Percentiles rank a stretch among this genome's conserved stretches.
Evolutionary conservation across 768 basidiomycete species (phyloP).

Genomic region (Royoungia palumana): DNA sequence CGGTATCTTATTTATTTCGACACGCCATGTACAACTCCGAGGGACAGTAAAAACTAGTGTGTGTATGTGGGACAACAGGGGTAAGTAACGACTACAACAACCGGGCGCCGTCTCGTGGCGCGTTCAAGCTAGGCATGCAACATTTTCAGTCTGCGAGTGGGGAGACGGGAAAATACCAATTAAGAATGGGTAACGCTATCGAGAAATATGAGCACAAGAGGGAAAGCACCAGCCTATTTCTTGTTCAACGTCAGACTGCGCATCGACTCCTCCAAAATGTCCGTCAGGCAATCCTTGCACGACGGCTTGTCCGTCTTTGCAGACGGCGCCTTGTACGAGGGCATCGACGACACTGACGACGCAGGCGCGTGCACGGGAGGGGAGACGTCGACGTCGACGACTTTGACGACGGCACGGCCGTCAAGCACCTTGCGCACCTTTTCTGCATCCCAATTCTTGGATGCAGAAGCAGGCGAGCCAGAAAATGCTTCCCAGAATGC

Average conservation of each 20-base stretch:
- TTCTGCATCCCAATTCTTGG: conserved; percentile 60
- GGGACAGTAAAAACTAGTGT: conserved; percentile 10
- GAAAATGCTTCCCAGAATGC: conserved; percentile 92
- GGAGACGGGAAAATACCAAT: conserved; percentile 2
- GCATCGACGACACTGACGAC: conserved; percentile 1
- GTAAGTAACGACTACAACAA: conserved; percentile 9
- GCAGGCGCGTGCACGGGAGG: neutral
- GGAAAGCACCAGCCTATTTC: conserved; percentile 31
- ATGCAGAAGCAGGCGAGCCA: conserved; percentile 34
- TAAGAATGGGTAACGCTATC: conserved; percentile 8
- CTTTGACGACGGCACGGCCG: conserved; percentile 73
- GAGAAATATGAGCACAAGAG: neutral
- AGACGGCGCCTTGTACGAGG: conserved; percentile 1
- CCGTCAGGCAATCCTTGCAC: conserved; percentile 29
- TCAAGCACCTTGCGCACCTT: conserved; percentile 81
- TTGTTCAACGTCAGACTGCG: conserved; percentile 58
- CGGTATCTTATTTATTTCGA: neutral
- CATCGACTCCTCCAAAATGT: conserved; percentile 67
- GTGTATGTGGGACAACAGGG: conserved; percentile 7
- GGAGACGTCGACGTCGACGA: conserved; percentile 68
- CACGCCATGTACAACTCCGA: conserved; percentile 16
- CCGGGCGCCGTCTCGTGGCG: conserved; percentile 2
- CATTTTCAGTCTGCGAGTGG: conserved; percentile 19
- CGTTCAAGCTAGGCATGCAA: conserved; percentile 6
- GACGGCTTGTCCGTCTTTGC: conserved; percentile 17